These are phyloP conservation scores for Suillus subaureus DNA, from an alignment of 768 basidiomycete species.

Conservation along the genomic window DNA sequence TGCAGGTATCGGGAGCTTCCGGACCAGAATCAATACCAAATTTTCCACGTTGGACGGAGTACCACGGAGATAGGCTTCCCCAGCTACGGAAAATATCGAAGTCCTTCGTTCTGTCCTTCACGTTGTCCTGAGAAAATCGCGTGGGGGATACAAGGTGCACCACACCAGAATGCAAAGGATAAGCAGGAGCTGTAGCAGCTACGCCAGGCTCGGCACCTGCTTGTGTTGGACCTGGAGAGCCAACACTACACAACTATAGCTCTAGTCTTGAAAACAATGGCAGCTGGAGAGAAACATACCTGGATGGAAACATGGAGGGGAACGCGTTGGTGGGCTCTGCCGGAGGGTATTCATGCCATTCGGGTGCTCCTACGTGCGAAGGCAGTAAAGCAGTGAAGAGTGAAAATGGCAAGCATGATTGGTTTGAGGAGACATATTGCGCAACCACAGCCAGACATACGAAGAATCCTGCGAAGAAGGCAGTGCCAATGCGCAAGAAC, in stretches of 20 bases:
- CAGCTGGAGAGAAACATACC: conserved; percentile 18
- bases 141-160: conserved; percentile 49
- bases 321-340: conserved; percentile 65
- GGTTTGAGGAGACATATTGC: conserved; percentile 8
- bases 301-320: conserved; percentile 68
- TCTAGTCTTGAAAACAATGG: not conserved
- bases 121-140: conserved; percentile 19
- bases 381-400: conserved; percentile 5
- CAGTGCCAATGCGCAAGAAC: conserved; percentile 10
- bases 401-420: conserved; percentile 3
- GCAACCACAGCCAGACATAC: conserved; percentile 15
- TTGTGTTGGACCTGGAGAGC: conserved; percentile 32
- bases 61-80: conserved; percentile 84
- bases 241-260: conserved; percentile 25
- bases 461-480: conserved; percentile 16
- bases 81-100: conserved; percentile 72
- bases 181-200: conserved; percentile 68
- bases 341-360: conserved; percentile 68
- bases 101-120: conserved; percentile 32
- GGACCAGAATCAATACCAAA: conserved; percentile 75
- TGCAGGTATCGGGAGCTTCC: conserved; percentile 67
- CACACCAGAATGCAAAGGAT: conserved; percentile 69
- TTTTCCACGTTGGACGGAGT: conserved; percentile 56
- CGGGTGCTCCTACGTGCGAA: conserved; percentile 59
- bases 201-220: conserved; percentile 22